phyloP scores from a whole-genome alignment of 2,329 filamentous ascomycete genomes.

The Ascomycota sp. region DNA sequence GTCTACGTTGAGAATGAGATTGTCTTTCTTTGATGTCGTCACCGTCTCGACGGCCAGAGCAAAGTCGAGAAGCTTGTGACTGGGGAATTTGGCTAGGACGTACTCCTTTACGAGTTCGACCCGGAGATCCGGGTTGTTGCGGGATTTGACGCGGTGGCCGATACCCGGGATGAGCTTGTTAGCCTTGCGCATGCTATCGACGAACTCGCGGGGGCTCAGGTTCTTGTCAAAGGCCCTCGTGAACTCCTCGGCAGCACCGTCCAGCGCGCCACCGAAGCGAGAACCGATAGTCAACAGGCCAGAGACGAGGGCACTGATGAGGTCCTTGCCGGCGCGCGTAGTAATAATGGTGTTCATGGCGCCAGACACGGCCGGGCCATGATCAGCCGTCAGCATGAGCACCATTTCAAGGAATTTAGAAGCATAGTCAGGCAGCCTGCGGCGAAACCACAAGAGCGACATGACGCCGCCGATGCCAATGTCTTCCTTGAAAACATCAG shows the following conservation, averaged over 20 bases:
- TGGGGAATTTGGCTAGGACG: constrained; percentile 92
- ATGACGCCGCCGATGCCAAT: constrained; percentile 99
- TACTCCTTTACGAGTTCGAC: constrained; percentile 99
- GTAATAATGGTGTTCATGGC: constrained; percentile 99
- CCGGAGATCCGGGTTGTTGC: constrained; percentile 98
- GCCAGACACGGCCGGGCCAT: constrained; percentile 96
- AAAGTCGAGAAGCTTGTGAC: constrained; percentile 95
- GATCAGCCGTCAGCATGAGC: constrained; percentile 97
- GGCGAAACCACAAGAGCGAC: constrained; percentile 98
- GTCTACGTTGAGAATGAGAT: constrained; percentile 97
- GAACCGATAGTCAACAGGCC: constrained; percentile 97
- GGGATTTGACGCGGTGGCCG: constrained; percentile 97
- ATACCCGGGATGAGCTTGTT: constrained; percentile 99
- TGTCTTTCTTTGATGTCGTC: constrained; percentile 99
- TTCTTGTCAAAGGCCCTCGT: constrained; percentile 96
- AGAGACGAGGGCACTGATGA: constrained; percentile 85
- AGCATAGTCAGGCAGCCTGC: constrained; percentile 84
- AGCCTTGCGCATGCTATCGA: constrained; percentile 96
- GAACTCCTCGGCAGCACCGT: constrained; percentile 96
- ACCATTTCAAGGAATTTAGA: constrained; percentile 99
- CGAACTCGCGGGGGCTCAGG: constrained; percentile 93
- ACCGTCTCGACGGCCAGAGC: constrained; percentile 94
- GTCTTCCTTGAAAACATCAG: constrained; percentile 97
- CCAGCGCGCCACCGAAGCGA: constrained; percentile 93
- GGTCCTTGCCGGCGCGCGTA: constrained; percentile 94